Conservation (phyloP, 2,329 filamentous ascomycete genomes). For the Bipolaris oryzae region DNA sequence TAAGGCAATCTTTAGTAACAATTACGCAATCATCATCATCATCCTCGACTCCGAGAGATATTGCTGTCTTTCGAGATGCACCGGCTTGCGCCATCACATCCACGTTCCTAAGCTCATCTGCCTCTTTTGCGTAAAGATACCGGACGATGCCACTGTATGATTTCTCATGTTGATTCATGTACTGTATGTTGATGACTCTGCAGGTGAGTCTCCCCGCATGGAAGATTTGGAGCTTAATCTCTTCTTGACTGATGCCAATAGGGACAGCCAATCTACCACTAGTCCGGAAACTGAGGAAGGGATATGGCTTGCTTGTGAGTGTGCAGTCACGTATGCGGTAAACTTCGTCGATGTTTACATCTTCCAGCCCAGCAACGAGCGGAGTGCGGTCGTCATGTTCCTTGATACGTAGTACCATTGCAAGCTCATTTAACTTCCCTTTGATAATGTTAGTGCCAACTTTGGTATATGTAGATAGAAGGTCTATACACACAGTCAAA, state of each 20-base stretch:
- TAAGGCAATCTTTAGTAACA: not conserved
- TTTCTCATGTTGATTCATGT: not conserved
- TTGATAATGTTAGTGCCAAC: not conserved
- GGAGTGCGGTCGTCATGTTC: slow-evolving; percentile 3
- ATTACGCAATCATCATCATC: not conserved
- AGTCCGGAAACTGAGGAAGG: not conserved
- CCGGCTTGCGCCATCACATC: not conserved
- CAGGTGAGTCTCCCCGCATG: slow-evolving; percentile 2
- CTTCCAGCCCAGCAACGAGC: slow-evolving; percentile 7
- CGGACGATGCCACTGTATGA: slow-evolving; percentile 13
- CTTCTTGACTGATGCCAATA: not conserved
- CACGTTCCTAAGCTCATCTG: not conserved
- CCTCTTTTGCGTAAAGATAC: slow-evolving; percentile 8
- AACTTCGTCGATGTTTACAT: slow-evolving; percentile 2
- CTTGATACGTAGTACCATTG: slow-evolving; percentile 4
- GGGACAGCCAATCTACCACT: not conserved
- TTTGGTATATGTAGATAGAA: not conserved
- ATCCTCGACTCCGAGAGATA: not conserved
- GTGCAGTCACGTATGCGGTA: not conserved
- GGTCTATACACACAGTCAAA: slow-evolving; percentile 26
- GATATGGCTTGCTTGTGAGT: slow-evolving; percentile 8
- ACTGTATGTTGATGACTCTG: not conserved
- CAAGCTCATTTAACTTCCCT: slow-evolving; percentile 26
- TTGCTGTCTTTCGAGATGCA: not conserved
- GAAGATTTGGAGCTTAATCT: slow-evolving; percentile 8